Evolutionary conservation across 257 asterid species (phyloP).

Genomic region (Solanum corneliomulleri): DNA sequence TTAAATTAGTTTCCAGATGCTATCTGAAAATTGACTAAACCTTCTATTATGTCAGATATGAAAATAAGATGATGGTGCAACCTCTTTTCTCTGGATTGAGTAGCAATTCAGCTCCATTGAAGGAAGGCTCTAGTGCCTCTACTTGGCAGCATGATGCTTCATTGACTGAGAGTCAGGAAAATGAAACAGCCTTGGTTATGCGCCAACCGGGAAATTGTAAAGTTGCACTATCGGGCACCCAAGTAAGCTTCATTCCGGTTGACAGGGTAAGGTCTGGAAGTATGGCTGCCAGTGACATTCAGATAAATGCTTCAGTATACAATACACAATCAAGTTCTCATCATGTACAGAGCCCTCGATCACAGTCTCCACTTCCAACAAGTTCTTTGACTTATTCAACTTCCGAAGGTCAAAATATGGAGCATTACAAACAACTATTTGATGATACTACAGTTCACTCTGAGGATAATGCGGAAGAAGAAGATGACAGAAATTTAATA

Average conservation of each 20-base stretch:
- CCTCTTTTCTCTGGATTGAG: background rate
- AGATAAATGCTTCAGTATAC: slow-evolving; percentile 20
- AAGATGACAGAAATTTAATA: background rate
- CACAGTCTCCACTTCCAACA: slow-evolving; percentile 28
- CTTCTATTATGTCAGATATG: background rate
- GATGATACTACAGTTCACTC: slow-evolving; percentile 22
- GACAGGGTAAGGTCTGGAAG: slow-evolving; percentile 33
- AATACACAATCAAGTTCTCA: background rate
- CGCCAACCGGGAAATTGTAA: slow-evolving; percentile 16
- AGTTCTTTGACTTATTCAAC: slow-evolving; percentile 19
- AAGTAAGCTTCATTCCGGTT: slow-evolving; percentile 26
- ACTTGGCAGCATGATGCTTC: slow-evolving; percentile 11
- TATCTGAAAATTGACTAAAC: background rate
- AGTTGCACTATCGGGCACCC: slow-evolving; percentile 33
- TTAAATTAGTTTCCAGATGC: background rate
- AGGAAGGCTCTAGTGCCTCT: background rate
- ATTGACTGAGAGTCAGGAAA: slow-evolving; percentile 36
- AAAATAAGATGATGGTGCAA: background rate
- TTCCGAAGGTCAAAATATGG: slow-evolving; percentile 19
- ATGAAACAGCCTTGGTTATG: slow-evolving; percentile 17
- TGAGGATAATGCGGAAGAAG: slow-evolving; percentile 16
- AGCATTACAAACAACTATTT: slow-evolving; percentile 16
- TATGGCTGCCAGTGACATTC: slow-evolving; percentile 16
- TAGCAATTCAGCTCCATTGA: background rate
- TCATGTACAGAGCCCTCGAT: slow-evolving; percentile 24